Evolutionary conservation across 164 flowering plant genomes (phyloP).

Genomic region (Malania oleifera): DNA sequence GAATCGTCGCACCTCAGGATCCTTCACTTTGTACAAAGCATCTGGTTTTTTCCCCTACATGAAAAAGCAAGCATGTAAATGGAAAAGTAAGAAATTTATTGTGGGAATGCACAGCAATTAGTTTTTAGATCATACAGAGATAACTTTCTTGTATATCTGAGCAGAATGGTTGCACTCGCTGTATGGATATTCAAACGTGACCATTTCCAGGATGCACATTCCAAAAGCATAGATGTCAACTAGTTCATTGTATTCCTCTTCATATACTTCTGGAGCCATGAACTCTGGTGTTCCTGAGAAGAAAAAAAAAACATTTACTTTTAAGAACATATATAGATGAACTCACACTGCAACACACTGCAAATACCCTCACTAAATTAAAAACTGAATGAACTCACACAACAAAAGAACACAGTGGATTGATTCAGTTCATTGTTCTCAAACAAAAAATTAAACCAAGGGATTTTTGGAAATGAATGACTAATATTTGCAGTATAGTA

Average conservation of each 20-base stretch:
- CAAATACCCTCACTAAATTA: too few species aligned
- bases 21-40: slow-evolving; percentile 70
- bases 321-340: background rate
- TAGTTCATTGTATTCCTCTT: slow-evolving; percentile 91
- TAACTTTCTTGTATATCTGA: slow-evolving; percentile 95
- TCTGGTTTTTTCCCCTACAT: slow-evolving; percentile 85
- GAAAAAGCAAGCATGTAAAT: background rate
- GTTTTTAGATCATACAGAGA: slow-evolving; percentile 53
- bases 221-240: slow-evolving; percentile 98
- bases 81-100: background rate
- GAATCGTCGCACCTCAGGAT: slow-evolving; percentile 76
- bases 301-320: background rate
- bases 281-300: slow-evolving; percentile 92
- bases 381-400: too few species aligned
- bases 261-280: slow-evolving; percentile 98
- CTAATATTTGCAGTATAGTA: too few species aligned
- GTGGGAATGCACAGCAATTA: background rate
- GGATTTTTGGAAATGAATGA: background rate
- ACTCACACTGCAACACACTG: background rate
- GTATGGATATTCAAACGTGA: slow-evolving; percentile 96
- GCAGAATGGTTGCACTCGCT: slow-evolving; percentile 95
- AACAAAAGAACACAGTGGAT: too few species aligned
- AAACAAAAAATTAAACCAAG: background rate
- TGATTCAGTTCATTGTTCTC: too few species aligned
- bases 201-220: slow-evolving; percentile 96